Evolutionary conservation across 331 rosid genomes (phyloP), one percentile per base, ranked within the genome.

Genomic region (Acacia concinna): DNA sequence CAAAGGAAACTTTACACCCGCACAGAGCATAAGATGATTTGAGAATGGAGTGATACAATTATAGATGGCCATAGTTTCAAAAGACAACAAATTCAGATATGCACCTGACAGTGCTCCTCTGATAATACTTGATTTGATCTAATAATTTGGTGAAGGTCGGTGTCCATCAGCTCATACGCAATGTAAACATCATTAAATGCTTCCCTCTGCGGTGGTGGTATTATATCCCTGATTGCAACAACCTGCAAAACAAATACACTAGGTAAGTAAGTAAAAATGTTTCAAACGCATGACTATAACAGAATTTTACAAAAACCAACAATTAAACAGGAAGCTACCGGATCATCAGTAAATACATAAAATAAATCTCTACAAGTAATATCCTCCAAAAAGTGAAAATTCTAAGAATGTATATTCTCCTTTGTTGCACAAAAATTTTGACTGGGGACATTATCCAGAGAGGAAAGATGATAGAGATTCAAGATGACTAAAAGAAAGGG

Each of bases 71-170:
- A 66, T 35, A 82, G 73, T 34, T 71, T 47, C 28, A 76, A 70
- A 41, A 30, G 57, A 67, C 3, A 20, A 66, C 40, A 78, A 47
- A 20, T 57, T 52, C 67, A 82, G 57, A 78, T 62, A 41, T 63
- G 60, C 57, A 95, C 99, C 96, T 95, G 99, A 83, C 99, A 96
- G 74, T 96, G 99, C 91, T 96, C 99, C 92, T 96, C 99, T 0
- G 99, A 96, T 80, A 96, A 83, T 3, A 85, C 92, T 89, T 96
- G 99, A 70, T 93, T 96, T 72, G 99, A 96, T 31, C 99, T 97
- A 80, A 96, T 96, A 49, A 96, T 96, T 81, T 96, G 99, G 81
- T 96, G 97, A 76, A 96, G 93, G 80, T 96, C 99, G 65, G 99
- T 96, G 88, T 95, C 99, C 99, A 95, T 95, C 18, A 95, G 90